Evolutionary conservation across 208 protist species (phyloP).

Genomic region (Acanthamoeba healyi): DNA sequence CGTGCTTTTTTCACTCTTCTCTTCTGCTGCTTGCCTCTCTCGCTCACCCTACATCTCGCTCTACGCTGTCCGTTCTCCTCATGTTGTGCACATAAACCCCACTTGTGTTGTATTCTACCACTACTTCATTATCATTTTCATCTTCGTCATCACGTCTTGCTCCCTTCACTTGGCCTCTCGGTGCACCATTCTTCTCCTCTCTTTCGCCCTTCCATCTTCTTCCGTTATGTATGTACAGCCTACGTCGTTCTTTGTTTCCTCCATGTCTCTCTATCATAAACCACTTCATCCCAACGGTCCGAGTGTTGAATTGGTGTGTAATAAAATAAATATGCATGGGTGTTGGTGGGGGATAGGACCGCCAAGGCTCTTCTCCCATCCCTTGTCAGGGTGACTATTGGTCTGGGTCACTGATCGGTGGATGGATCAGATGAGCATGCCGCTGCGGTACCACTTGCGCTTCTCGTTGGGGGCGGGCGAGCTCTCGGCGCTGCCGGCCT

Average conservation of each 20-base stretch:
- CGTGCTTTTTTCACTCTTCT: background rate
- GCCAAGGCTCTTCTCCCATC: background rate
- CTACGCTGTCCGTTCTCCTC: background rate
- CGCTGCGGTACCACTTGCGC: slow-evolving; percentile 58
- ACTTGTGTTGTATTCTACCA: background rate
- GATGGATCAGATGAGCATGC: slow-evolving; percentile 49
- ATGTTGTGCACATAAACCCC: slow-evolving; percentile 14
- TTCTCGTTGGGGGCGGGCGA: slow-evolving; percentile 11
- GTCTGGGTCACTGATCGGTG: background rate
- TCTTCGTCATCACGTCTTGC: background rate
- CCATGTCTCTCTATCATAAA: no score
- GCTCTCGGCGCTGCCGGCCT: background rate
- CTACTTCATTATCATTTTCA: background rate
- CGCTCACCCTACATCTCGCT: background rate
- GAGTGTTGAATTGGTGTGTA: no score
- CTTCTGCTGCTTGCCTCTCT: no score
- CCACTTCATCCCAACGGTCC: no score
- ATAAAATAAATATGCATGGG: no score
- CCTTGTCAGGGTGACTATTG: background rate
- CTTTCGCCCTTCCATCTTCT: no score
- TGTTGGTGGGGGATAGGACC: background rate
- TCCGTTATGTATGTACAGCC: no score
- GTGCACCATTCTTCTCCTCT: no score
- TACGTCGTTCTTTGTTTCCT: no score
- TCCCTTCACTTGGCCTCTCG: no score